Conservation (phyloP, 2,329 filamentous ascomycete species). For the Lachnellula cervina region DNA sequence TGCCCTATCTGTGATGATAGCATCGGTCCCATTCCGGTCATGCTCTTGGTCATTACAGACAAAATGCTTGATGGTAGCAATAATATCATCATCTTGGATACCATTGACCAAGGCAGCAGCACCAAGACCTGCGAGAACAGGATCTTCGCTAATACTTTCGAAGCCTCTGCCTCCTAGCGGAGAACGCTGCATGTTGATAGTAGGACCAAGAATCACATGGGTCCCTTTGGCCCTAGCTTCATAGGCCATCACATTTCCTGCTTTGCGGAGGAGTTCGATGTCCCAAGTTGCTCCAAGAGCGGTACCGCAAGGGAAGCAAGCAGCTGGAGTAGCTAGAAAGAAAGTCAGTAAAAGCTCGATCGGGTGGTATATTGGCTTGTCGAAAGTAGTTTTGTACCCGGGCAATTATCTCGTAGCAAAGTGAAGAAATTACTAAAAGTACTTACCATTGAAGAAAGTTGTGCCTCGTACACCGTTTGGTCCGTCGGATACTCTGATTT, state of each 20-base stretch:
- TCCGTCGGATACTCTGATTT: slow-evolving; percentile 33
- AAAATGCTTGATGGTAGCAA: slow-evolving; percentile 44
- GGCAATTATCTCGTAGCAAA: too few relatives aligned
- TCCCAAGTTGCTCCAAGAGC: slow-evolving; percentile 62
- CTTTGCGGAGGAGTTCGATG: slow-evolving; percentile 54
- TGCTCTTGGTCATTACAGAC: slow-evolving; percentile 42
- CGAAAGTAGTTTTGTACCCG: not conserved
- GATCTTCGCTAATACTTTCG: slow-evolving; percentile 45
- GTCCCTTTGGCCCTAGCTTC: slow-evolving; percentile 66
- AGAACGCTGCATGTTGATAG: slow-evolving; percentile 44
- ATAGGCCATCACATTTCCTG: slow-evolving; percentile 60
- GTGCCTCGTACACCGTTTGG: slow-evolving; percentile 34
- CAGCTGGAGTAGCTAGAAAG: slow-evolving; percentile 24
- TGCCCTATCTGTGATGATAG: slow-evolving; percentile 35
- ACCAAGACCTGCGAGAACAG: slow-evolving; percentile 41
- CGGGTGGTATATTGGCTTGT: not conserved
- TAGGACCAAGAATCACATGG: slow-evolving; percentile 66
- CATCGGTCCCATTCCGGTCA: slow-evolving; percentile 33
- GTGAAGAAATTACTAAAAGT: not conserved
- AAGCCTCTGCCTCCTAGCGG: slow-evolving; percentile 46
- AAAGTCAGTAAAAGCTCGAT: not conserved
- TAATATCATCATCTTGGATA: slow-evolving; percentile 39
- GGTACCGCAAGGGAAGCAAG: slow-evolving; percentile 41
- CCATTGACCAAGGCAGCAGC: slow-evolving; percentile 41
- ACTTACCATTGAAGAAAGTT: slow-evolving; percentile 26